Conservation (phyloP, 2,329 filamentous ascomycete genomes). For the Pseudogymnoascus sp. region DNA sequence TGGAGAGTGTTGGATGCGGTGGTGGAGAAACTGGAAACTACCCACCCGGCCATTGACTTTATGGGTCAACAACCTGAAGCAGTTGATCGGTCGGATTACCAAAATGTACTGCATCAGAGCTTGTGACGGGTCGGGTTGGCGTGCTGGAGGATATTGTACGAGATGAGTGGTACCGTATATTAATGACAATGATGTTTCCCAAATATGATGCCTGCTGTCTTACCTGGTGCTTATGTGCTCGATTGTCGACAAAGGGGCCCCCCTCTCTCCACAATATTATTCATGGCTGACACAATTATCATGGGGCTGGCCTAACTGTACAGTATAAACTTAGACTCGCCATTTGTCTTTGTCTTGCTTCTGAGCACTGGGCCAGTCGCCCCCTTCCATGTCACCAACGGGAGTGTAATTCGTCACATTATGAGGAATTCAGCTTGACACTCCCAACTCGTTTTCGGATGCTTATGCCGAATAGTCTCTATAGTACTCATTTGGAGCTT, state of each 20-base stretch:
- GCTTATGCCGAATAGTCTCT: not conserved
- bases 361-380: not conserved
- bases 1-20: no score
- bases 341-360: not conserved
- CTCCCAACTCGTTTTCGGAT: not conserved
- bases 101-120: no score
- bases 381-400: not conserved
- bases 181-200: not conserved
- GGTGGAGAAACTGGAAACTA: no score
- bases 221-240: not conserved
- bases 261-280: not conserved
- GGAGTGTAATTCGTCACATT: not conserved
- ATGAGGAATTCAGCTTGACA: not conserved
- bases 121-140: not conserved
- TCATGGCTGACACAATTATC: not conserved
- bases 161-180: not conserved
- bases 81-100: no score
- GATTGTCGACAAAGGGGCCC: not conserved
- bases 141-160: not conserved
- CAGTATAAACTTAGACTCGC: not conserved
- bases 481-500: not conserved
- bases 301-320: not conserved
- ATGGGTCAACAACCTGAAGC: no score
- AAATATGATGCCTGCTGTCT: not conserved
- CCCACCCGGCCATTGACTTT: no score